Evolutionary conservation across 352 stramenopile species (phyloP).

Genomic region (Stephanocyclus meneghinianus): DNA sequence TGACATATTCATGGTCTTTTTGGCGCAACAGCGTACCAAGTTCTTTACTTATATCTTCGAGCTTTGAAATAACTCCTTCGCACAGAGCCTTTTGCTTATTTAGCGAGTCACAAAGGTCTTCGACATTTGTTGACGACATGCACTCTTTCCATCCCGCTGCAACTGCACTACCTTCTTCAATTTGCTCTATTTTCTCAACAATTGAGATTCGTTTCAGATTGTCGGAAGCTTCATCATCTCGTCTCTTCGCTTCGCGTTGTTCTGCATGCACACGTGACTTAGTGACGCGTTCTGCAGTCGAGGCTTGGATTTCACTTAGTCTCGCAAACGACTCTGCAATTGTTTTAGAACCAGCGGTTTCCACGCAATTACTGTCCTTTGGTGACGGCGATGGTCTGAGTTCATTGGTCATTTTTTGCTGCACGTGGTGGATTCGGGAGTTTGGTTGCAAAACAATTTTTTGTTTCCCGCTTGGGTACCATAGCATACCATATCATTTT

Average conservation of each 20-base stretch:
- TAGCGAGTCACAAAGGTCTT: constrained; percentile 40
- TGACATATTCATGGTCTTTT: constrained; percentile 58
- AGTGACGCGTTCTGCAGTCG: constrained; percentile 20
- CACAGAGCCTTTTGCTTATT: constrained; percentile 40
- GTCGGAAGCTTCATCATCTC: constrained; percentile 22
- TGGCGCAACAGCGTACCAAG: constrained; percentile 40
- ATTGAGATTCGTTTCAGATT: constrained; percentile 23
- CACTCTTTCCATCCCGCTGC: constrained; percentile 45
- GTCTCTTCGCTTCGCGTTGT: constrained; percentile 32
- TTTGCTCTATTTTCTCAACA: constrained; percentile 8
- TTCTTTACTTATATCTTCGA: constrained; percentile 38
- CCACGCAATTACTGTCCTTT: not conserved
- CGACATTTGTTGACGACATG: constrained; percentile 20
- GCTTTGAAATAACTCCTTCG: constrained; percentile 27
- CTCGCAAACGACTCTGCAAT: constrained; percentile 29
- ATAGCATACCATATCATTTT: too few relatives aligned
- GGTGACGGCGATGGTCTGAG: not conserved
- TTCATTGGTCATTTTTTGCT: not conserved
- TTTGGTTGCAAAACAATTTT: too few relatives aligned
- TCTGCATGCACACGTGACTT: constrained; percentile 19
- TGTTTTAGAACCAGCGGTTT: not conserved
- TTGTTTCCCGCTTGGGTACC: too few relatives aligned
- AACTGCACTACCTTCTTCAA: constrained; percentile 14
- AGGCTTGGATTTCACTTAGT: constrained; percentile 21
- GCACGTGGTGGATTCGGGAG: not conserved